Evolutionary conservation across 2,329 filamentous ascomycete genomes (phyloP), one percentile per base, ranked within the genome.

Genomic region (Colletotrichum godetiae): DNA sequence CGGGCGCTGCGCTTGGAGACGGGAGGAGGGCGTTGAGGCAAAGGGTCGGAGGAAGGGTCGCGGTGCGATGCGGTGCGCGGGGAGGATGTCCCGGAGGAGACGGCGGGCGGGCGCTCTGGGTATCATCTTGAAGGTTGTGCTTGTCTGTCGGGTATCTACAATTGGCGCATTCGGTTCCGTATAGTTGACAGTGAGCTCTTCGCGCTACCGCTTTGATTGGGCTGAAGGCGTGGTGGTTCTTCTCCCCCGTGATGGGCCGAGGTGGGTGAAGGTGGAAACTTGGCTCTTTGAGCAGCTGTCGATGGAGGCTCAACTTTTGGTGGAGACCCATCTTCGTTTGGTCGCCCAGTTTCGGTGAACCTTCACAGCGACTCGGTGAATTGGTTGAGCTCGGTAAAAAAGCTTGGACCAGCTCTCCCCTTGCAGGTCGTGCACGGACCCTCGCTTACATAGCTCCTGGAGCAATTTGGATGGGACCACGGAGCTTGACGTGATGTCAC

Each of bases 71-170:
- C 58, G 69, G 56, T 49, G 42, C 42, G 42, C 49, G 68, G 55
- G 42, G 8, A 62, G 49, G 22, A 72, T 49, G 33, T 72, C 74
- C 63, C 67, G 72, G 3, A 74, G 67, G 67, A 74, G 58, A 33
- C 58, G 52, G 52, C 74, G 59, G 6, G 63, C n/a, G 13, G 63
- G 22, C n/a, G 57, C 29, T 58, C 72, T 57, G 49, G 72, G 42
- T 67, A 72, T 66, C 72, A 74, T 74, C 5, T 29, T 46, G 29
- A 42, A 6, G 3, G 46, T 53, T 24, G 64, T 35, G 7, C n/a
- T 12, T 27, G 15, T 42, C 37, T 37, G 15, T 70, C 61, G 31
- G 15, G 35, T n/a, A n/a, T n/a, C 42, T 37, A 52, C 24, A 24
- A 37, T 13, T 11, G 31, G 33, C 15, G 22, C 11, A n/a, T 37